A percentile compares a stretch with the other conserved stretches of the same genome.
phyloP scores from a whole-genome alignment of 306 rosid genomes.

The Fragaria ananassa region DNA sequence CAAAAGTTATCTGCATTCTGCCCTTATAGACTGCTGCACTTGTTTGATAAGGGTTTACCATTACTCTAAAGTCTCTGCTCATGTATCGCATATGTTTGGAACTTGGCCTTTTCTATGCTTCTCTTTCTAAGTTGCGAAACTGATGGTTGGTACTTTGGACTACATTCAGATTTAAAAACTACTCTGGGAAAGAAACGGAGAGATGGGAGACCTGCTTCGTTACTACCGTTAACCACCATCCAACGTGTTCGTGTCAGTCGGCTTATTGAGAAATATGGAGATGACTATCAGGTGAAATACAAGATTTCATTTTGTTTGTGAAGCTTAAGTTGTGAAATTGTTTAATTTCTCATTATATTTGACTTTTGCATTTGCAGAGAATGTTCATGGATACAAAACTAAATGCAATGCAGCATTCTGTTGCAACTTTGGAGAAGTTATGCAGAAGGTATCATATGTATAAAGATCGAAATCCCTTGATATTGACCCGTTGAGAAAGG shows the following conservation, averaged over 20 bases:
- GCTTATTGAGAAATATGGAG: slow-evolving; percentile 65
- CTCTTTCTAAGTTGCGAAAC: background rate
- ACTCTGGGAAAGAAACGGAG: slow-evolving; percentile 78
- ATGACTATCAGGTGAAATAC: slow-evolving; percentile 53
- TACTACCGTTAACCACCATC: slow-evolving; percentile 67
- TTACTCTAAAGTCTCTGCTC: background rate
- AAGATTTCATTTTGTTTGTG: background rate
- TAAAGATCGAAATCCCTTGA: slow-evolving; percentile 49
- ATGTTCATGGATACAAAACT: slow-evolving; percentile 87
- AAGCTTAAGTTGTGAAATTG: slow-evolving; percentile 2
- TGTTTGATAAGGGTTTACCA: background rate
- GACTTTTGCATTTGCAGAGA: slow-evolving; percentile 41
- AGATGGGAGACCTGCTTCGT: slow-evolving; percentile 67
- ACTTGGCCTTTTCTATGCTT: background rate
- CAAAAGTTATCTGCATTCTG: background rate
- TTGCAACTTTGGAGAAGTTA: slow-evolving; percentile 69
- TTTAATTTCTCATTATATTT: slow-evolving; percentile 3
- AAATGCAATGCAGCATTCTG: slow-evolving; percentile 81
- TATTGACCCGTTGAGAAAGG: slow-evolving; percentile 32
- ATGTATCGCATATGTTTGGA: background rate
- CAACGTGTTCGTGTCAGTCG: slow-evolving; percentile 64
- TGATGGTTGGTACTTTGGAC: background rate
- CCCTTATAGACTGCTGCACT: background rate
- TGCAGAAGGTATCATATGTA: slow-evolving; percentile 55
- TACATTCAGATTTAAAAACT: slow-evolving; percentile 60